Conservation (phyloP, 805 yeast genomes). For the Torulaspora gathmanii region DNA sequence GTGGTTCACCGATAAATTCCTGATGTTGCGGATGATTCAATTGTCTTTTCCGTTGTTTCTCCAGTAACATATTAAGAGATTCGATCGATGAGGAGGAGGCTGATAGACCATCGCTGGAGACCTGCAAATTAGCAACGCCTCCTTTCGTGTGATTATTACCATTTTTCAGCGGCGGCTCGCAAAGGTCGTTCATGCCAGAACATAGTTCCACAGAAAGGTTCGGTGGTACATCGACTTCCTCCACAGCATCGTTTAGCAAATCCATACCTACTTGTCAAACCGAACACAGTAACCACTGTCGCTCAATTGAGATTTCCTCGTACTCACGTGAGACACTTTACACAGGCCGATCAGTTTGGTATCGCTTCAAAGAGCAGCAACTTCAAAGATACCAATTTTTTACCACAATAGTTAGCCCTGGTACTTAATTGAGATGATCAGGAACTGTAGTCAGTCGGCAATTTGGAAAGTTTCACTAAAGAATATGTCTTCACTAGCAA, state of each 20-base stretch:
- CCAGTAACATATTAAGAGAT: slow-evolving; percentile 38
- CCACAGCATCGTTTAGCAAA: slow-evolving; percentile 9
- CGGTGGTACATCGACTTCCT: slow-evolving; percentile 31
- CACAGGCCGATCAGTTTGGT: neutral
- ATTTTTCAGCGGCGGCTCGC: slow-evolving; percentile 1
- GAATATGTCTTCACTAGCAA: neutral
- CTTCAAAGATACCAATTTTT: neutral
- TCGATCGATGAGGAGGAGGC: slow-evolving; percentile 35
- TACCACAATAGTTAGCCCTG: neutral
- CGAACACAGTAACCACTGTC: neutral
- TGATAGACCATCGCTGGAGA: slow-evolving; percentile 14
- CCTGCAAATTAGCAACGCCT: slow-evolving; percentile 1
- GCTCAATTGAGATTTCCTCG: neutral
- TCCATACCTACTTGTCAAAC: slow-evolving; percentile 6
- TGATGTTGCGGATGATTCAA: slow-evolving; percentile 42
- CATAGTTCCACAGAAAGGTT: slow-evolving; percentile 23
- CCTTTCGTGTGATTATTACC: neutral
- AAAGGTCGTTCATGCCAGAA: slow-evolving; percentile 4
- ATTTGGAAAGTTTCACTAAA: neutral
- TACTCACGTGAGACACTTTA: neutral
- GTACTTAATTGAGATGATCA: neutral
- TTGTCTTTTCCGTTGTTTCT: slow-evolving; percentile 40
- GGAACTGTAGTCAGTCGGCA: neutral
- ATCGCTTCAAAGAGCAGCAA: neutral
- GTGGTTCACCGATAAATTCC: slow-evolving; percentile 29